A percentile compares a stretch with the other conserved stretches of the same genome.
Conservation (phyloP, 75 land plant genomes). For the Ceratopteris richardii region DNA sequence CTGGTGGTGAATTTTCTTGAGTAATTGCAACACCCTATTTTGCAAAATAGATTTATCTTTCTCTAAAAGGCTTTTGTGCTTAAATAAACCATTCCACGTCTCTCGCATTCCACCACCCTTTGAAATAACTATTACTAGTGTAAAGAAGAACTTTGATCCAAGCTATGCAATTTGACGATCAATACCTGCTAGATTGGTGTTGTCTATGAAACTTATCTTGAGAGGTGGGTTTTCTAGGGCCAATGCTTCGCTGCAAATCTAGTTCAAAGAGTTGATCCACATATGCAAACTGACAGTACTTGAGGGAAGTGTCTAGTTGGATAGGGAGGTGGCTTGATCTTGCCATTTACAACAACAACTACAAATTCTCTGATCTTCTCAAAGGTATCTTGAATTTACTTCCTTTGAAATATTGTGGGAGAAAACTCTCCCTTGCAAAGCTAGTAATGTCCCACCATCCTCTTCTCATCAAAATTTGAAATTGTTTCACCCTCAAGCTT, state of each 20-base stretch:
- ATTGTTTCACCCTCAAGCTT: slow-evolving; percentile 84
- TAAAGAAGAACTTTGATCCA: slow-evolving; percentile 74
- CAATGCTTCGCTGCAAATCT: slow-evolving; percentile 97
- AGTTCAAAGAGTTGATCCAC: slow-evolving; percentile 95
- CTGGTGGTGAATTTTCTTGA: slow-evolving; percentile 82
- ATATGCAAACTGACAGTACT: slow-evolving; percentile 82
- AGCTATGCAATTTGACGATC: slow-evolving; percentile 99
- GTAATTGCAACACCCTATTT: slow-evolving; percentile 99
- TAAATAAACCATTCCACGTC: slow-evolving; percentile 90
- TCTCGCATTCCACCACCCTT: slow-evolving; percentile 99
- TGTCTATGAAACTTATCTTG: slow-evolving; percentile 96
- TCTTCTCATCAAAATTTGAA: slow-evolving; percentile 81
- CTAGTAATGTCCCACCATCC: slow-evolving; percentile 99
- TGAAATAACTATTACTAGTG: slow-evolving; percentile 83
- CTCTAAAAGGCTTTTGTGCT: slow-evolving; percentile 93
- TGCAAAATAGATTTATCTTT: slow-evolving; percentile 75
- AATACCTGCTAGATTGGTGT: slow-evolving; percentile 97
- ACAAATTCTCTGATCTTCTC: slow-evolving; percentile 55
- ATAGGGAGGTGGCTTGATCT: slow-evolving; percentile 87
- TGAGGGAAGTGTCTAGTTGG: slow-evolving; percentile 77
- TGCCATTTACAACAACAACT: slow-evolving; percentile 63
- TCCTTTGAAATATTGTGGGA: slow-evolving; percentile 44
- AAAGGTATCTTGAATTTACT: slow-evolving; percentile 62
- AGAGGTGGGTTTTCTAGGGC: slow-evolving; percentile 98
- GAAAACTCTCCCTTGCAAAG: slow-evolving; percentile 61